Conservation (phyloP, 306 rosid species). For the Lupinus albus region DNA sequence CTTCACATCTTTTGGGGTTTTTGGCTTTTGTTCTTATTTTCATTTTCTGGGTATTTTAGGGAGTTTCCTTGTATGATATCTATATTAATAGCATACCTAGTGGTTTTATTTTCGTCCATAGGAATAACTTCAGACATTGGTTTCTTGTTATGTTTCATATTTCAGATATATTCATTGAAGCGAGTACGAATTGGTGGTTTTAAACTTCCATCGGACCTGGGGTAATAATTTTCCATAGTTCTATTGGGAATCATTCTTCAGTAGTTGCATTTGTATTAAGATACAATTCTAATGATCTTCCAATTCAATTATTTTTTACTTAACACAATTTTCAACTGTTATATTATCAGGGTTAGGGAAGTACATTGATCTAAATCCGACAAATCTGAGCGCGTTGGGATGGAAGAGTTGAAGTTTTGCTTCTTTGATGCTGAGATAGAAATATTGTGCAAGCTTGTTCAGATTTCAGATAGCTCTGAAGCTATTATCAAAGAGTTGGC, state of each 20-base stretch:
- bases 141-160: conserved; percentile 39
- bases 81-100: conserved; percentile 12
- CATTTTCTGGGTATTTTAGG: conserved; percentile 14
- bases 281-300: conserved; percentile 21
- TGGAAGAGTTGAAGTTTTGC: conserved; percentile 55
- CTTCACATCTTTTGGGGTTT: background rate
- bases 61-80: conserved; percentile 24
- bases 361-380: conserved; percentile 68
- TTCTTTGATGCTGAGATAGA: conserved; percentile 25
- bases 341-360: conserved; percentile 76
- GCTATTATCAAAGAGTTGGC: conserved; percentile 14
- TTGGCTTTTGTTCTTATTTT: conserved; percentile 12
- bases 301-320: conserved; percentile 21
- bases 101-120: conserved; percentile 10
- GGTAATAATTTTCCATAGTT: conserved; percentile 51
- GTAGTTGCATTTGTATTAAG: conserved; percentile 9
- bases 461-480: conserved; percentile 22
- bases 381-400: conserved; percentile 69
- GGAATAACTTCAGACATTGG: conserved; percentile 1
- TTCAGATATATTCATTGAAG: conserved; percentile 84
- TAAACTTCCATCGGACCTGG: conserved; percentile 88
- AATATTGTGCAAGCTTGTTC: conserved; percentile 17
- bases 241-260: conserved; percentile 19
- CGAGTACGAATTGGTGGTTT: conserved; percentile 82
- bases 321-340: conserved; percentile 20